A percentile compares a stretch with the other conserved stretches of the same genome.
phyloP scores from a whole-genome alignment of 495 filamentous ascomycete genomes.

The Tuber borchii region DNA sequence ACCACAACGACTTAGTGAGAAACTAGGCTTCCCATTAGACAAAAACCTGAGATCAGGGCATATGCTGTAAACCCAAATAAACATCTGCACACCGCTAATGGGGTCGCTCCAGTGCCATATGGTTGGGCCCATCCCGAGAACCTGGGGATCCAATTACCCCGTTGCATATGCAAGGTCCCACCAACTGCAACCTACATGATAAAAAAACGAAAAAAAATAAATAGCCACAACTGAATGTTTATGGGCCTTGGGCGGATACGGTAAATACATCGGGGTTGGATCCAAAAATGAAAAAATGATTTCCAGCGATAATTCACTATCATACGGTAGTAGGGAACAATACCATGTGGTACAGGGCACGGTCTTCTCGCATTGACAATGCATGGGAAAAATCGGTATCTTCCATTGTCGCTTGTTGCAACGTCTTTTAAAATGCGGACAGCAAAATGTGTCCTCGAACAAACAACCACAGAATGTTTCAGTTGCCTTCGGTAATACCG shows the following conservation, averaged over 20 bases:
- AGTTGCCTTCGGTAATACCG: slow-evolving; percentile 15
- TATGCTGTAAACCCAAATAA: slow-evolving; percentile 17
- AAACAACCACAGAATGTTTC: slow-evolving; percentile 33
- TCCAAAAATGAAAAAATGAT: slow-evolving; percentile 35
- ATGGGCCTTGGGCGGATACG: slow-evolving; percentile 28
- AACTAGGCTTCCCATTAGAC: slow-evolving; percentile 16
- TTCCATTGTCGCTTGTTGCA: slow-evolving; percentile 28
- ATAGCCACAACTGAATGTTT: slow-evolving; percentile 17
- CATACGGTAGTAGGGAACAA: slow-evolving; percentile 3
- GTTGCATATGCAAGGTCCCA: slow-evolving; percentile 39
- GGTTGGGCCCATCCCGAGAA: slow-evolving; percentile 33
- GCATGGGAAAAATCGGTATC: slow-evolving; percentile 22
- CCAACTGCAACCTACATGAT: slow-evolving; percentile 17
- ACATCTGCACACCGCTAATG: slow-evolving; percentile 20
- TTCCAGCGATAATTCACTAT: slow-evolving; percentile 16
- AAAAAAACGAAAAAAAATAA: slow-evolving; percentile 22
- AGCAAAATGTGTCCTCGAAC: slow-evolving; percentile 22
- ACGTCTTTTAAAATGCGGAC: slow-evolving; percentile 26
- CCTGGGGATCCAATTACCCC: slow-evolving; percentile 31
- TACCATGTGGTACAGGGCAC: slow-evolving; percentile 7
- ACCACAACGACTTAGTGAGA: slow-evolving; percentile 21
- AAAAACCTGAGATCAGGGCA: slow-evolving; percentile 7
- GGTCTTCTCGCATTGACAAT: slow-evolving; percentile 7
- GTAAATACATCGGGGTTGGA: slow-evolving; percentile 8
- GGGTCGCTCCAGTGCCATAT: slow-evolving; percentile 28